Percentiles rank a stretch among this genome's conserved stretches.
phyloP scores from a whole-genome alignment of 176 grass and related monocot species.

The Thalia dealbata region DNA sequence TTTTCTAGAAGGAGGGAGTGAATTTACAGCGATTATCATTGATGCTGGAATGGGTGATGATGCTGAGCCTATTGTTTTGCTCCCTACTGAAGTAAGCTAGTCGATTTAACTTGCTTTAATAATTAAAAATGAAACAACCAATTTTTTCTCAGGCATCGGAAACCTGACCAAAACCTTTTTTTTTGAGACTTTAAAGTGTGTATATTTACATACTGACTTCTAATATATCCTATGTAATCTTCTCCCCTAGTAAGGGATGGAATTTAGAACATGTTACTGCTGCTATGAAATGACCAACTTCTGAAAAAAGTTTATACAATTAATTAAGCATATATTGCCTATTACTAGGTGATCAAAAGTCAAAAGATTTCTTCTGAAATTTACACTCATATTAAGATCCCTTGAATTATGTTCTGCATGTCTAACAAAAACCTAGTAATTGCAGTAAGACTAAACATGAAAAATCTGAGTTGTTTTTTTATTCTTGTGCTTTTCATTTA shows the following conservation, averaged over 20 bases:
- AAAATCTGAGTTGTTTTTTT: not conserved
- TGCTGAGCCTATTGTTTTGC: conserved; percentile 55
- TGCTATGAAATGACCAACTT: not conserved
- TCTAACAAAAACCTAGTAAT: not conserved
- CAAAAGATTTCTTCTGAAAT: not conserved
- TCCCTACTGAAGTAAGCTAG: conserved; percentile 69
- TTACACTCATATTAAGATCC: not conserved
- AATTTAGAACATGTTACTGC: not conserved
- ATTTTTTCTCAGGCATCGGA: not conserved
- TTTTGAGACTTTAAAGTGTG: not conserved
- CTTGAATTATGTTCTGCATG: not conserved
- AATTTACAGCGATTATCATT: conserved; percentile 84
- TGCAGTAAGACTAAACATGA: not conserved
- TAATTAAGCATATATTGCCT: not conserved
- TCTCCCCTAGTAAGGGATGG: not conserved
- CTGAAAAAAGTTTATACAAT: not conserved
- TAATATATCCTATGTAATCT: not conserved
- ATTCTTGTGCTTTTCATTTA: not conserved
- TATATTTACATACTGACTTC: not conserved
- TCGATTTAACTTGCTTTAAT: not conserved
- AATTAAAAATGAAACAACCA: not conserved
- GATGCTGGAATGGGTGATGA: conserved; percentile 56
- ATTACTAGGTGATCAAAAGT: not conserved
- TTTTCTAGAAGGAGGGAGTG: conserved; percentile 82
- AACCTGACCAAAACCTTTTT: not conserved